Base-by-base conservation (phyloP, 352 stramenopile species). In the Phytophthora colocasiae region DNA sequence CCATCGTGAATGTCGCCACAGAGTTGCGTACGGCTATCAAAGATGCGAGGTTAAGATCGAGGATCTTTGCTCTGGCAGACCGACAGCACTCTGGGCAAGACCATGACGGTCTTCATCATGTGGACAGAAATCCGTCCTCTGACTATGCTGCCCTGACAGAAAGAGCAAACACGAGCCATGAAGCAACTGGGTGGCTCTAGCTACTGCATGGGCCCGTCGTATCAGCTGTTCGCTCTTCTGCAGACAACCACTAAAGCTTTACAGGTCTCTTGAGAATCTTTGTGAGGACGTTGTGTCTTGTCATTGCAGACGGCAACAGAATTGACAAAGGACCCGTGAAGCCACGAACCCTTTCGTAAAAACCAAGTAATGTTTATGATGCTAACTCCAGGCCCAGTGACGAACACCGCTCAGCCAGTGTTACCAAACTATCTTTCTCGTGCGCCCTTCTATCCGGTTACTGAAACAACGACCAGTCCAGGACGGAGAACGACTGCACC, bases 401-500 rank as follows among this genome's bases (percentile, higher is more conserved):
- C 29, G 29, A 0, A 10, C 31, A 14, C 9, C 47, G 4, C 9
- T 10, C 15, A 17, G 22, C 22, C 34, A 47, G 32, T 22, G 24
- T 14, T 12, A 38, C 36, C 9, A 15, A 27, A 39, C 26, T 43
- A 24, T 49, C 24, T 12, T 2, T 43, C 38, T 44, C 10, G 29
- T 11, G 31, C 9, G 11, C 31, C 31, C 14, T 34, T 31, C 2
- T 31, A 27, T 38, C 17, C 31, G 15, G 12, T 78, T 50, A 87
- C 31, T 64, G 38, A 43, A 87, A 87, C 24, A 87, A 74, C 43
- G 76, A 80, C 88, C 88, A 96, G 66, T 96, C 80, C 58, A 83
- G 54, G 17, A 96, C 80, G 10, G 54, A 48, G 46, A 96, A 85
- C 27, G 88, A 88, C 38, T 77, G 69, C 39, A 93, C 53, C 12